Evolutionary conservation across 2,329 filamentous ascomycete genomes (phyloP), one percentile per base, ranked within the genome.

Genomic region (Trichoderma pleuroti): DNA sequence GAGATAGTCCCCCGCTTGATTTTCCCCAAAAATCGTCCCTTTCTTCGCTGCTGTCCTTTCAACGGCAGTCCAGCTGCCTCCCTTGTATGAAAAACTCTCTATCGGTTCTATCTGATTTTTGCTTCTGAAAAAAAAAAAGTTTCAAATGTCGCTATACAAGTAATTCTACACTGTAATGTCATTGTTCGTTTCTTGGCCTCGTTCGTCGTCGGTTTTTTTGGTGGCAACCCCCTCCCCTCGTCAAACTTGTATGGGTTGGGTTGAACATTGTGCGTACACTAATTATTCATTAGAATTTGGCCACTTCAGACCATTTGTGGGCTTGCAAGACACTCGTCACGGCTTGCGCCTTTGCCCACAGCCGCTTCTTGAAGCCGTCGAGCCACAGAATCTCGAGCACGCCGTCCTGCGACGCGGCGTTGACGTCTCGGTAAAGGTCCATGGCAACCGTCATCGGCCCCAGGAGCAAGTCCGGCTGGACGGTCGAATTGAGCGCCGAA

Each of bases 381-480:
- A 85, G 82, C 85, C 85, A 86, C 72, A 85, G 75, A 14, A 84
- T 73, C 76, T 86, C 85, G 34, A 85, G 75, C 30, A 82, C 73
- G 4, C 81, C 83, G 32, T 84, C 82, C 57, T 82, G 81, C 4
- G 80, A 80, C 8, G 77, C 74, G 9, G 77, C 75, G 66, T 81
- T 80, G 60, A 83, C 78, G 8, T 80, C 79, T 28, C 77, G 77
- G 73, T 83, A 86, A 42, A 84, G 81, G n/a, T 80, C 76, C 72
- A 82, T 76, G 1, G 81, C 83, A 16, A 83, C 79, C 9, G 76
- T 78, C 76, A 86, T 79, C 4, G 84, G 84, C 12, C 80, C 80
- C 10, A 80, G 75, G 18, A 87, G 74, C 73, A 85, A 73, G 72
- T 86, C 84, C 2, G 84, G 85, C 77, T 86, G 84, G 16, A 79